Conservation (phyloP, 1,139 yeast species). For the Yamadazyma buinensis region DNA sequence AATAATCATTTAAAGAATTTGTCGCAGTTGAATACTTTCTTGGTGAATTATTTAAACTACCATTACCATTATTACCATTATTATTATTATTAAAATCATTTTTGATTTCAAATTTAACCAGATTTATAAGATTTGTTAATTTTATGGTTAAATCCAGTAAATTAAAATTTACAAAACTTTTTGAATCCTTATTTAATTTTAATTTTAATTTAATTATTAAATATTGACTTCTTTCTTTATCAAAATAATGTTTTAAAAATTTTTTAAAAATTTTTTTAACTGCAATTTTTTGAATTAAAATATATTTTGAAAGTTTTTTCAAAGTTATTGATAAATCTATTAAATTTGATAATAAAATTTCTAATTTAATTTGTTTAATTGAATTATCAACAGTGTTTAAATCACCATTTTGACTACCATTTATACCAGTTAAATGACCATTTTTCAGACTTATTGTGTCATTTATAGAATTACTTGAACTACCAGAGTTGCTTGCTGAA, state of each 20-base stretch:
- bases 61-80: not conserved
- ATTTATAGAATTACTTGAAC: too few species aligned
- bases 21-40: not conserved
- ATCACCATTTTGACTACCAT: too few species aligned
- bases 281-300: slow-evolving; percentile 78
- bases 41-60: not conserved
- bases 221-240: slow-evolving; percentile 25
- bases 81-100: slow-evolving; percentile 1
- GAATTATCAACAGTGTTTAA: not conserved
- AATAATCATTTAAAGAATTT: not conserved
- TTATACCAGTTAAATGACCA: too few species aligned
- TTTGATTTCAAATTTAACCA: slow-evolving; percentile 18
- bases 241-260: slow-evolving; percentile 58
- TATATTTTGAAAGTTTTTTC: slow-evolving; percentile 69
- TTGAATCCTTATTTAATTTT: slow-evolving; percentile 34
- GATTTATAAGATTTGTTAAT: slow-evolving; percentile 19
- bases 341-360: slow-evolving; percentile 30
- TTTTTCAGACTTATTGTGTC: too few species aligned
- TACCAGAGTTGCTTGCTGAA: too few species aligned
- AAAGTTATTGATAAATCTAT: slow-evolving; percentile 55
- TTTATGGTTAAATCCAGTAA: slow-evolving; percentile 54
- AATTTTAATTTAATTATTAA: slow-evolving; percentile 36
- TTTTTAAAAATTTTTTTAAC: slow-evolving; percentile 78
- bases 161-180: slow-evolving; percentile 63
- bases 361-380: slow-evolving; percentile 18